Conservation (phyloP, 2,329 filamentous ascomycete genomes). For the Xylaria sp. region DNA sequence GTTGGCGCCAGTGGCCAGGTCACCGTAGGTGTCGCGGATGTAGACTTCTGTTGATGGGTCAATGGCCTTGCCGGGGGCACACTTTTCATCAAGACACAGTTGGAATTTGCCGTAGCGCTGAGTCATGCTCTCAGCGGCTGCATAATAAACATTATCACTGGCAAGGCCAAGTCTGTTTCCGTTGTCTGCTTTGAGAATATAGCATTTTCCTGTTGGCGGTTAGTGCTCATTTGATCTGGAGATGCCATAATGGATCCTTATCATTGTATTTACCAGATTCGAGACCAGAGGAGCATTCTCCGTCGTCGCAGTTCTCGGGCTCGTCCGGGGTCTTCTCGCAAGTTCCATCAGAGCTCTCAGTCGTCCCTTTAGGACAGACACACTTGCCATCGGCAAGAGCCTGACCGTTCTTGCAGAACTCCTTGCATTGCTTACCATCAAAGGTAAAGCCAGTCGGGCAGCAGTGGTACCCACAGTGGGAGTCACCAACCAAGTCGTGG, state of each 20-base stretch:
- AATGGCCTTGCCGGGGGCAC: conserved; percentile 6
- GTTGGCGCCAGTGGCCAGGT: conserved; percentile 28
- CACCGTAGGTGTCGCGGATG: conserved; percentile 31
- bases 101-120: conserved; percentile 34
- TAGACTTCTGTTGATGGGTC: conserved; percentile 26
- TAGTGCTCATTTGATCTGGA: background rate
- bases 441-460: conserved; percentile 28
- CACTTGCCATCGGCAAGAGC: conserved; percentile 29
- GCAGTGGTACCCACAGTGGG: conserved; percentile 28
- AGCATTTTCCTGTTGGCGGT: conserved; percentile 27
- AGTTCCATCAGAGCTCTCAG: conserved; percentile 21
- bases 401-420: conserved; percentile 26
- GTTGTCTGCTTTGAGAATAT: conserved; percentile 27
- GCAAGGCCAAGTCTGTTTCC: conserved; percentile 29
- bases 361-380: conserved; percentile 27
- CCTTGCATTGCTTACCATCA: conserved; percentile 28
- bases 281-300: conserved; percentile 30
- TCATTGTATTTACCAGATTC: conserved; percentile 26
- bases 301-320: conserved; percentile 3
- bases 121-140: conserved; percentile 20
- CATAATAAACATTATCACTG: conserved; percentile 18
- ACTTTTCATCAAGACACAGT: conserved; percentile 30
- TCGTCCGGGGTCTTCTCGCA: conserved; percentile 21
- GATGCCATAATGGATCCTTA: background rate
- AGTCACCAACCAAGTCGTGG: conserved; percentile 25